These are phyloP conservation scores for Calvatia gigantea DNA, from an alignment of 768 basidiomycete genomes.

Conservation along the genomic window DNA sequence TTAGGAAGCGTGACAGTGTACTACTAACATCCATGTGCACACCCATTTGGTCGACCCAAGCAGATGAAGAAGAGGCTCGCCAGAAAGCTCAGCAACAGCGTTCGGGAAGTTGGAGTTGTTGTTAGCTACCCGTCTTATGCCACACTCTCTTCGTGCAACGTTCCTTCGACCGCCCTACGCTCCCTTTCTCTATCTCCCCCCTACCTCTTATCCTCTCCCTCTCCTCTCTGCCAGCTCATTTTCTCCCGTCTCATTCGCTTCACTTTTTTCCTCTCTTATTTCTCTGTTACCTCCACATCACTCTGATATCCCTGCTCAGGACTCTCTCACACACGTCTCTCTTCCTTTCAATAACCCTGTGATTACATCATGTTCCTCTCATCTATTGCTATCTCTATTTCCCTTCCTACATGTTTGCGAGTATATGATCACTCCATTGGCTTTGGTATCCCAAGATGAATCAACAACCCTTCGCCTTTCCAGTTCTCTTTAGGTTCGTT, in stretches of 20 bases:
- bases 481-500: constrained; percentile 25
- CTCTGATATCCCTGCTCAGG: constrained; percentile 15
- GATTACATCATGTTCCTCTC: constrained; percentile 14
- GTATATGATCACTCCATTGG: constrained; percentile 12
- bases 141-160: constrained; percentile 1
- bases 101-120: constrained; percentile 66
- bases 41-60: constrained; percentile 76
- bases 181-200: background rate
- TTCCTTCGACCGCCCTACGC: background rate
- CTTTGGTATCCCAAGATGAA: constrained; percentile 11
- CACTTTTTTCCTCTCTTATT: no score
- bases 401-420: constrained; percentile 17
- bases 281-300: constrained; percentile 17
- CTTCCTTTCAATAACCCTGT: constrained; percentile 8
- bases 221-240: no score
- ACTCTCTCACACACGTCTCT: constrained; percentile 12
- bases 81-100: constrained; percentile 41
- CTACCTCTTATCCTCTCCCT: constrained; percentile 20
- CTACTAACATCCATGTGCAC: constrained; percentile 60
- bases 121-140: constrained; percentile 35
- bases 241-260: no score
- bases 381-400: constrained; percentile 21
- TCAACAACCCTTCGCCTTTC: constrained; percentile 14
- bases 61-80: constrained; percentile 74
- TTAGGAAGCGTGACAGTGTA: constrained; percentile 82